Percentiles rank a stretch among this genome's conserved stretches.
Conservation (phyloP, 768 basidiomycete species). For the Russula olivacea region DNA sequence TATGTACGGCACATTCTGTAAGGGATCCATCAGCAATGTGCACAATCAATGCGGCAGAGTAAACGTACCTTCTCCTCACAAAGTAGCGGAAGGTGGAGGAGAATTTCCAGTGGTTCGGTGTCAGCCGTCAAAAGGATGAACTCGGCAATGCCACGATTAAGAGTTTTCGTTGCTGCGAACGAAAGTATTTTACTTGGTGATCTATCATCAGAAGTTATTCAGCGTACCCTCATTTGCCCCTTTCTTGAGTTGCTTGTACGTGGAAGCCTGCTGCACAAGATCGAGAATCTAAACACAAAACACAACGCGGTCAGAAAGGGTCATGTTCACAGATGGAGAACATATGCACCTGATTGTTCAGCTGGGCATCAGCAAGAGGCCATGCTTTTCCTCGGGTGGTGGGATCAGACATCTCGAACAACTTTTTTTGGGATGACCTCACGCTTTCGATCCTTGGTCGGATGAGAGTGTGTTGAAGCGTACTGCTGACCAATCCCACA, state of each 20-base stretch:
- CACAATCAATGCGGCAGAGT: not conserved
- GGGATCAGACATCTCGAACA: slow-evolving; percentile 50
- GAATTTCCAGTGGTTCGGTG: slow-evolving; percentile 95
- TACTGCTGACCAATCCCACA: not conserved
- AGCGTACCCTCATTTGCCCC: slow-evolving; percentile 92
- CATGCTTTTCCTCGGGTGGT: slow-evolving; percentile 67
- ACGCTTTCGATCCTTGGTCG: slow-evolving; percentile 86
- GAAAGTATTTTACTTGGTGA: not conserved
- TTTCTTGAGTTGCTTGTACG: slow-evolving; percentile 98
- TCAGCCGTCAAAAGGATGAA: slow-evolving; percentile 96
- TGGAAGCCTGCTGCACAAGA: slow-evolving; percentile 89
- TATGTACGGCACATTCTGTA: slow-evolving; percentile 92
- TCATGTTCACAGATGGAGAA: slow-evolving; percentile 1
- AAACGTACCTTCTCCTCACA: slow-evolving; percentile 93
- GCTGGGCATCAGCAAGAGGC: slow-evolving; percentile 76
- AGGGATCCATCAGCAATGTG: not conserved
- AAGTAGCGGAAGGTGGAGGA: slow-evolving; percentile 92
- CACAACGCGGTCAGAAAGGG: slow-evolving; percentile 1
- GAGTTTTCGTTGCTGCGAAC: slow-evolving; percentile 83
- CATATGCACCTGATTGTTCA: slow-evolving; percentile 77
- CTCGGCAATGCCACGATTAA: slow-evolving; percentile 96
- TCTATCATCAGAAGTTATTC: not conserved
- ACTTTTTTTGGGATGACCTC: slow-evolving; percentile 52
- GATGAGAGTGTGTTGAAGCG: not conserved
- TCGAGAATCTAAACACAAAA: slow-evolving; percentile 78